A percentile compares a stretch with the other conserved stretches of the same genome.
Evolutionary conservation across 768 basidiomycete genomes (phyloP).

Genomic region (Rhizopogon vinicolor): DNA sequence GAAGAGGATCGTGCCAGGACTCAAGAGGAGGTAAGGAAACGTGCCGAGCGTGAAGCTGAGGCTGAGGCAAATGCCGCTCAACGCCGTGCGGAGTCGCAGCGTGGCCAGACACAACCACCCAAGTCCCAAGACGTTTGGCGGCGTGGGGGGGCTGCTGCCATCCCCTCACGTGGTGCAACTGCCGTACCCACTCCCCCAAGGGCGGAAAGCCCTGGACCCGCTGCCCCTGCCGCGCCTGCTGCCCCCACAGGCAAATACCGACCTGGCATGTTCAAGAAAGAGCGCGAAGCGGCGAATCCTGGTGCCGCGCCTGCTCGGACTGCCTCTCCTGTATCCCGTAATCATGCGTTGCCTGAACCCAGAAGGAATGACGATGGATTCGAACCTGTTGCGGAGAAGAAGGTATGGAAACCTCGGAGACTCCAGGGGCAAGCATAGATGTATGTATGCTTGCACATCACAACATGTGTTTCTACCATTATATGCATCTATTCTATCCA

Average conservation of each 20-base stretch:
- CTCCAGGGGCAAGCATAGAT: constrained; percentile 8
- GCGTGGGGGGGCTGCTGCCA: constrained; percentile 1
- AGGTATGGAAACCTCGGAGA: constrained; percentile 18
- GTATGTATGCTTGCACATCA: neutral
- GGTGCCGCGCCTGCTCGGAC: constrained; percentile 28
- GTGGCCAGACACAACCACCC: constrained; percentile 17
- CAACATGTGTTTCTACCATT: constrained; percentile 3
- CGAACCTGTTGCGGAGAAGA: constrained; percentile 44
- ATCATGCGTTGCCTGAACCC: constrained; percentile 29
- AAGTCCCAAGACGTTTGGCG: constrained; percentile 15
- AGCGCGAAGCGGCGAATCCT: constrained; percentile 39
- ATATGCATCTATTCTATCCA: constrained; percentile 9
- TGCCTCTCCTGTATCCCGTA: constrained; percentile 17
- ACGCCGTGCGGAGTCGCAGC: constrained; percentile 32
- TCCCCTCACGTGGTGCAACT: constrained; percentile 21
- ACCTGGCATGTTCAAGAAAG: constrained; percentile 49
- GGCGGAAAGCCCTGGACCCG: constrained; percentile 51
- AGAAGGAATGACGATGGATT: constrained; percentile 68
- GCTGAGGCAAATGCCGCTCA: constrained; percentile 43
- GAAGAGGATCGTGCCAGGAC: constrained; percentile 47
- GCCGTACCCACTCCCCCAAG: constrained; percentile 36
- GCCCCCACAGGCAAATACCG: constrained; percentile 35
- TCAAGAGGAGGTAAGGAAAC: constrained; percentile 52
- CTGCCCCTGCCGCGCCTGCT: constrained; percentile 17
- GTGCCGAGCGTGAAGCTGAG: constrained; percentile 66